Percentiles rank a stretch among this genome's conserved stretches.
Evolutionary conservation across 73 alveolate genomes (phyloP).

Genomic region (Stentor roeselii): DNA sequence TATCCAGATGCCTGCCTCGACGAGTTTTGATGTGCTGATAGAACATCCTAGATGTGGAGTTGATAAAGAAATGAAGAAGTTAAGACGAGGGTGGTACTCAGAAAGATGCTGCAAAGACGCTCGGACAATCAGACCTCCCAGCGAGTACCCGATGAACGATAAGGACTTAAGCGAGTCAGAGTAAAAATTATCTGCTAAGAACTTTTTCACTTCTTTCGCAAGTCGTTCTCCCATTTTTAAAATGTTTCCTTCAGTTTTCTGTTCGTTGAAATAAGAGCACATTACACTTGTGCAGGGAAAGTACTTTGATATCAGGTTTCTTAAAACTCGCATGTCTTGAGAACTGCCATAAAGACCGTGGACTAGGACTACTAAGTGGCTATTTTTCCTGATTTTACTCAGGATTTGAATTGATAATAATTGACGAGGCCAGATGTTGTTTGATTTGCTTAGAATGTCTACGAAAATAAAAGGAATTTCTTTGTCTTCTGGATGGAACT

Average conservation of each 20-base stretch:
- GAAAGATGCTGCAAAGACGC: slow-evolving; percentile 64
- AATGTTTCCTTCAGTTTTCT: slow-evolving; percentile 48
- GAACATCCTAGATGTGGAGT: slow-evolving; percentile 81
- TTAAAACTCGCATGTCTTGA: background rate
- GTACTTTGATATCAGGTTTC: background rate
- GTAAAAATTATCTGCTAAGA: slow-evolving; percentile 46
- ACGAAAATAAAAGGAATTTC: background rate
- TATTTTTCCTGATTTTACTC: no score
- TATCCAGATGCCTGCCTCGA: slow-evolving; percentile 77
- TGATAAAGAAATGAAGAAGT: slow-evolving; percentile 63
- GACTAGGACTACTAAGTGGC: background rate
- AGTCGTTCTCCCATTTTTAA: slow-evolving; percentile 65
- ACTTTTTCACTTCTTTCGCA: slow-evolving; percentile 58
- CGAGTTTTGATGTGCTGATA: slow-evolving; percentile 59
- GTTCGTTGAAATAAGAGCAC: background rate
- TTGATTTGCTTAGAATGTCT: background rate
- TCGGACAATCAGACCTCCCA: slow-evolving; percentile 73
- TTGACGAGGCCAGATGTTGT: background rate
- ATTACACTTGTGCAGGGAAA: background rate
- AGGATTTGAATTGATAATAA: no score
- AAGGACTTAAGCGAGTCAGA: slow-evolving; percentile 56
- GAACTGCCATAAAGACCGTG: background rate
- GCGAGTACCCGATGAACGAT: slow-evolving; percentile 76
- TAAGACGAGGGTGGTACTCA: slow-evolving; percentile 54
- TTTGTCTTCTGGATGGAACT: background rate